These are phyloP conservation scores for Acer negundo DNA, from an alignment of 345 rosid species.

Conservation along the genomic window DNA sequence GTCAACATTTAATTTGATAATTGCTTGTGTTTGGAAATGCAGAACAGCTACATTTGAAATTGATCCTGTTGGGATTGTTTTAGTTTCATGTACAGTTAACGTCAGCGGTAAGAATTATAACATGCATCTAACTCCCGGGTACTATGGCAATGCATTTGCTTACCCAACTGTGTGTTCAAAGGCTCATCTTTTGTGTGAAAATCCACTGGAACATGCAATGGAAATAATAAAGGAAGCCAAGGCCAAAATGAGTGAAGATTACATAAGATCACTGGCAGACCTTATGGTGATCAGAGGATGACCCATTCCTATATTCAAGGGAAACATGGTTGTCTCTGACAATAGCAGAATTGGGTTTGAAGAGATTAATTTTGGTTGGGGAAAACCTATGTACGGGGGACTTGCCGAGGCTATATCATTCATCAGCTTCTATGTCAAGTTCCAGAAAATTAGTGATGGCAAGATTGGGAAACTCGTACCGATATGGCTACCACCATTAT, in stretches of 20 bases:
- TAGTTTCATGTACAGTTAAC: not conserved
- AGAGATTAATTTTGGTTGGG: slow-evolving; percentile 32
- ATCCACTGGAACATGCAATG: slow-evolving; percentile 6
- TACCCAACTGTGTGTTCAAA: slow-evolving; percentile 16
- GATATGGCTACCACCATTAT: slow-evolving; percentile 17
- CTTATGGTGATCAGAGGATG: slow-evolving; percentile 21
- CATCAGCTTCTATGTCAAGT: slow-evolving; percentile 5
- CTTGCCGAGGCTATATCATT: not conserved
- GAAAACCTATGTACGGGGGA: slow-evolving; percentile 24
- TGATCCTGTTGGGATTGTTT: slow-evolving; percentile 16
- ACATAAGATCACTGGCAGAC: slow-evolving; percentile 10
- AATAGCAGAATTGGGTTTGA: too few species aligned
- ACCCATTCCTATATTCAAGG: not conserved
- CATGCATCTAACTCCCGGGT: slow-evolving; percentile 19
- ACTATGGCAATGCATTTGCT: slow-evolving; percentile 30
- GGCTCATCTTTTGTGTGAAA: not conserved
- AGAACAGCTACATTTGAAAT: slow-evolving; percentile 23
- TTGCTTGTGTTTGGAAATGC: slow-evolving; percentile 25
- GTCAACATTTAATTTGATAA: not conserved
- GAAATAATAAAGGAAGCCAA: slow-evolving; percentile 26
- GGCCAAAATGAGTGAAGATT: slow-evolving; percentile 15
- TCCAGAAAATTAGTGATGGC: slow-evolving; percentile 3
- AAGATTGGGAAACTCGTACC: slow-evolving; percentile 25
- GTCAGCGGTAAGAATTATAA: slow-evolving; percentile 7
- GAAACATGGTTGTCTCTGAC: slow-evolving; percentile 1